Evolutionary conservation across 768 basidiomycete genomes (phyloP), one percentile per base, ranked within the genome.

Genomic region (Trametes maxima): DNA sequence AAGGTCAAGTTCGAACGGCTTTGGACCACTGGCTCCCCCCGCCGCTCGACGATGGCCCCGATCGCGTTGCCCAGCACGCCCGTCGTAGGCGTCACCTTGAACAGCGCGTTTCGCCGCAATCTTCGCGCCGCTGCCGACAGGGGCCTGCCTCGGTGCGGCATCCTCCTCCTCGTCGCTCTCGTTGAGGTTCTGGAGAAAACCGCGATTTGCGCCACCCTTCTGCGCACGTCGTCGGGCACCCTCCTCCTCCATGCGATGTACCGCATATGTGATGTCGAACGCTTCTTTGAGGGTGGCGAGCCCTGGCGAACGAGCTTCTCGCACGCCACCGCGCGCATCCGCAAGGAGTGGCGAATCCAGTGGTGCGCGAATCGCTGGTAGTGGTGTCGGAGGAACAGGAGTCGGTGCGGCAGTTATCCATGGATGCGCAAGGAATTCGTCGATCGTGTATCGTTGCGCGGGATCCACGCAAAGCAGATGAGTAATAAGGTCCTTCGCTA

Each of bases 211-310:
- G 28, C 90, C 93, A 17, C 88, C 89, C 56, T 90, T 87, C 75
- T 90, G 90, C 47, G 90, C 93, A 24, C 91, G 83, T 52, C 93
- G 80, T 56, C 92, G 83, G 0, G 91, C 92, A 14, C 95, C 96
- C 75, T 99, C 97, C 74, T 99, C 97, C 73, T 98, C 96, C 96
- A 98, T 98, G 17, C 96, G 88, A 74, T 99, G 97, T 0, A 99
- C 97, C 3, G 97, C 96, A 74, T 98, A 98, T 1, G 97, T 96
- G 70, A 99, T 89, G 73, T 99, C 97, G 75, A 99, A 98, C 3
- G 97, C 95, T 72, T 98, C 97, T 71, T 97, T 98, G 73, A 99
- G 86, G 0, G 90, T 87, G 0, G 94, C 90, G 25, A 98, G 72
- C 22, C 97, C 95, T 2, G 97, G 97, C 52, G 96, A 98, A 43